Conservation (phyloP, 176 grass and related monocot species). For the Poa pratensis region DNA sequence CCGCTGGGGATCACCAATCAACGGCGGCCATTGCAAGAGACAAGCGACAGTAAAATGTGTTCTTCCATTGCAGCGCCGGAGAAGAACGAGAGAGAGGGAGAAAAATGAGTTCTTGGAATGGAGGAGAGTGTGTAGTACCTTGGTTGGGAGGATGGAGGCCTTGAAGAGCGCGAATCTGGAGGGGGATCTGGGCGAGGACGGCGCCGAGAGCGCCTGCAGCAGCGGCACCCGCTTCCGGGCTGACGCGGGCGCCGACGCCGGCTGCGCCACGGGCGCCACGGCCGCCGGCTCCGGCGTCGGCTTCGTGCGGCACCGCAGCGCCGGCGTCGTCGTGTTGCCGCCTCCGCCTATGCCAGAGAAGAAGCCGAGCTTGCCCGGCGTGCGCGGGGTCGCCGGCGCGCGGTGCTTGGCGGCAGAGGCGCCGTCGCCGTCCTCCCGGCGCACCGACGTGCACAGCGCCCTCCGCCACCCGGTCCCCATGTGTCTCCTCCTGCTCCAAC, state of each 20-base stretch:
- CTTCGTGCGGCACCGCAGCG: constrained; percentile 61
- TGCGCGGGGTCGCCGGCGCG: constrained; percentile 35
- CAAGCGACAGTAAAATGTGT: not conserved
- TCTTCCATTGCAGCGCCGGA: not conserved
- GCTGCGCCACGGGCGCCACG: constrained; percentile 28
- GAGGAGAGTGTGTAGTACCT: constrained; percentile 29
- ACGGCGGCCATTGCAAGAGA: constrained; percentile 8
- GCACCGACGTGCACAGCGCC: constrained; percentile 88
- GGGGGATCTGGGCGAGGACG: constrained; percentile 86
- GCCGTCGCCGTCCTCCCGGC: constrained; percentile 45
- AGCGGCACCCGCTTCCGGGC: constrained; percentile 48
- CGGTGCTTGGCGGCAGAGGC: constrained; percentile 24
- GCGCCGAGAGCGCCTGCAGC: constrained; percentile 67
- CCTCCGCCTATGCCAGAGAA: constrained; percentile 55
- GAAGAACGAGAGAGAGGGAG: not conserved
- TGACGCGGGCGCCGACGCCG: constrained; percentile 9
- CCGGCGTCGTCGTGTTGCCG: constrained; percentile 40
- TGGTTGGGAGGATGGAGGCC: constrained; percentile 66
- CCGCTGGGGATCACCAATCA: constrained; percentile 42
- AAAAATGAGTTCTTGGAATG: not conserved
- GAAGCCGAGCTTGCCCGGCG: constrained; percentile 58
- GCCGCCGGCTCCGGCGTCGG: constrained; percentile 36
- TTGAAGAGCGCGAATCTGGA: constrained; percentile 91
- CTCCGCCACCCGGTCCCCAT: constrained; percentile 95
- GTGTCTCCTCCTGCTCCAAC: not conserved